Percentiles rank a stretch among this genome's conserved stretches.
phyloP scores from a whole-genome alignment of 2,329 filamentous ascomycete genomes.

The Plenodomus biglobosus region DNA sequence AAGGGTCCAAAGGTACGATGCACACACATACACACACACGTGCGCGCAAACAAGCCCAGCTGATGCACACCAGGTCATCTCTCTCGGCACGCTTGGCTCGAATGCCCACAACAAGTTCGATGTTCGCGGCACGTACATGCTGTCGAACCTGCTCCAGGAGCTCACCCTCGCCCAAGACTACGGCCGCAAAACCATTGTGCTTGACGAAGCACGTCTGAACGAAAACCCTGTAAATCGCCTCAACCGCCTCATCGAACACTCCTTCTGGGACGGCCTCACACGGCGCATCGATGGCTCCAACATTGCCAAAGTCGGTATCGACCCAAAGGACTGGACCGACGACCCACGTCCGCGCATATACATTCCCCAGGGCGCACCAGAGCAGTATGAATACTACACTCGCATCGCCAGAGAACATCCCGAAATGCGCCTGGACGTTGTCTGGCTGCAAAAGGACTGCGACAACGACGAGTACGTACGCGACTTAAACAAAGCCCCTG shows the following conservation, averaged over 20 bases:
- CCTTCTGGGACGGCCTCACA: constrained; percentile 92
- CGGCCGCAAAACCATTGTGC: constrained; percentile 82
- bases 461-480: constrained; percentile 81
- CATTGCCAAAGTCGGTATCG: constrained; percentile 81
- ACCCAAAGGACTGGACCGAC: constrained; percentile 93
- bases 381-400: constrained; percentile 87
- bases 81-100: constrained; percentile 80
- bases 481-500: constrained; percentile 83
- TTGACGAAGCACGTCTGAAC: constrained; percentile 87
- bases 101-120: constrained; percentile 86
- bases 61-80: constrained; percentile 63
- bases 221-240: constrained; percentile 93
- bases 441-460: constrained; percentile 68
- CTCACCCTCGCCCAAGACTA: constrained; percentile 89
- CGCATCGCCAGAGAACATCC: constrained; percentile 76
- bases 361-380: constrained; percentile 77
- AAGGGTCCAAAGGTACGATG: constrained; percentile 76
- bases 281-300: constrained; percentile 85
- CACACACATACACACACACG: background rate
- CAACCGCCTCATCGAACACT: constrained; percentile 79
- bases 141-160: constrained; percentile 95
- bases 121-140: constrained; percentile 93
- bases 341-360: constrained; percentile 92
- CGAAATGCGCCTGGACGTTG: constrained; percentile 84
- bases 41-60: constrained; percentile 5